These are phyloP conservation scores for Talaromyces amestolkiae DNA, from an alignment of 2,329 filamentous ascomycete species.

Conservation along the genomic window DNA sequence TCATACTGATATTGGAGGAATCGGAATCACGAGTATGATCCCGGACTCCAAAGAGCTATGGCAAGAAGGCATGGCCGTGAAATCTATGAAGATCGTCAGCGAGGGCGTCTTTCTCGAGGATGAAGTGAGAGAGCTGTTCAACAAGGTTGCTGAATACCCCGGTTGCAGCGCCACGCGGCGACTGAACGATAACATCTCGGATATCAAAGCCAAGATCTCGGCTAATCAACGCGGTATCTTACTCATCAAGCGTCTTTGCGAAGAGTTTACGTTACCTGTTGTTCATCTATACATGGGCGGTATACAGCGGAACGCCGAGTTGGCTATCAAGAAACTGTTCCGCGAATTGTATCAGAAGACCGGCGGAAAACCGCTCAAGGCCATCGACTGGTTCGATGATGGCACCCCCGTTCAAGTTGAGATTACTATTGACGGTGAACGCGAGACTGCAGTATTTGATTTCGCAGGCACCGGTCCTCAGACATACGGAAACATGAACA, in stretches of 20 bases:
- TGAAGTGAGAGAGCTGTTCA: conserved; percentile 64
- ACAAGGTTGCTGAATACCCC: conserved; percentile 67
- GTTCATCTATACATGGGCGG: conserved; percentile 76
- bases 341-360: conserved; percentile 70
- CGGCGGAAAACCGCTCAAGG: conserved; percentile 60
- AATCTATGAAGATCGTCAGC: conserved; percentile 65
- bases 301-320: conserved; percentile 74
- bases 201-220: conserved; percentile 77
- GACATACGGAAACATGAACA: conserved; percentile 72
- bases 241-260: conserved; percentile 67
- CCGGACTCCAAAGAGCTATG: conserved; percentile 45
- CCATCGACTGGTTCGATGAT: conserved; percentile 76
- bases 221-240: conserved; percentile 79
- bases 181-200: conserved; percentile 74
- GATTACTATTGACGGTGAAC: conserved; percentile 65
- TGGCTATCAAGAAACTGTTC: conserved; percentile 66
- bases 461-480: conserved; percentile 71
- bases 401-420: conserved; percentile 69
- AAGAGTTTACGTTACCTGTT: conserved; percentile 68
- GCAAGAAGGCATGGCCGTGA: conserved; percentile 57
- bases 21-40: conserved; percentile 71
- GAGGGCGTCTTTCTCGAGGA: conserved; percentile 72
- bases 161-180: conserved; percentile 73
- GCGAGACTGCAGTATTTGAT: conserved; percentile 66
- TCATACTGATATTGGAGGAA: conserved; percentile 76